These are phyloP conservation scores for Verticillium nonalfalfae DNA, from an alignment of 2,329 filamentous ascomycete genomes.

Conservation along the genomic window DNA sequence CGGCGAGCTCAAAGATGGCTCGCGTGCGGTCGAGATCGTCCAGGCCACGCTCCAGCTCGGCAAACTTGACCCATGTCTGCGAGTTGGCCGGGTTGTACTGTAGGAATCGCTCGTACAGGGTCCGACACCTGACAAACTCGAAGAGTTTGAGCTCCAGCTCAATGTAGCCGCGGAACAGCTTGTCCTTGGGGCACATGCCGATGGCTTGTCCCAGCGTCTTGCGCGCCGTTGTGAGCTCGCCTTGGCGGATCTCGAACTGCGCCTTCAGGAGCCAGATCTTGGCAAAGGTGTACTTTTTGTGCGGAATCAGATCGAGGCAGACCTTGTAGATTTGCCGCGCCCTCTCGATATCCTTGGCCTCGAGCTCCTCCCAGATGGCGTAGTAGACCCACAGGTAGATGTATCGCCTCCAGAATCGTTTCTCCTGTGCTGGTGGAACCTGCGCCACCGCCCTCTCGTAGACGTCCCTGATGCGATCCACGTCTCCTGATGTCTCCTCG, in stretches of 20 bases:
- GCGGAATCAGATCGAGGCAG: slow-evolving; percentile 80
- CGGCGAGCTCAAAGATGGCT: slow-evolving; percentile 87
- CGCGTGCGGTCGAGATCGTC: slow-evolving; percentile 84
- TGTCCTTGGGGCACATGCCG: slow-evolving; percentile 94
- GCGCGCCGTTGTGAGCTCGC: slow-evolving; percentile 70
- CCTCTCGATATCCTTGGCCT: slow-evolving; percentile 69
- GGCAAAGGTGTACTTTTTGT: slow-evolving; percentile 95
- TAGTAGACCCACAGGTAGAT: slow-evolving; percentile 99
- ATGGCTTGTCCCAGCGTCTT: slow-evolving; percentile 88
- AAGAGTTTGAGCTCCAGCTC: slow-evolving; percentile 89
- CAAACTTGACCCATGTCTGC: slow-evolving; percentile 94
- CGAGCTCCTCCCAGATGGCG: slow-evolving; percentile 88
- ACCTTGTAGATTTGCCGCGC: slow-evolving; percentile 88
- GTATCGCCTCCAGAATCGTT: slow-evolving; percentile 94
- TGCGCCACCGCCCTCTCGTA: slow-evolving; percentile 96
- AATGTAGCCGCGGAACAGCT: slow-evolving; percentile 88
- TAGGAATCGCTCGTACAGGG: slow-evolving; percentile 88
- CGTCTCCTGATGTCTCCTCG: slow-evolving; percentile 79
- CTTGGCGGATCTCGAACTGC: slow-evolving; percentile 86
- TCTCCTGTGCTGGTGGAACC: slow-evolving; percentile 90
- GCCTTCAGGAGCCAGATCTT: slow-evolving; percentile 95
- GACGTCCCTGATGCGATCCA: slow-evolving; percentile 79
- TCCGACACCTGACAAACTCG: slow-evolving; percentile 87
- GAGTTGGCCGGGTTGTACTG: slow-evolving; percentile 87
- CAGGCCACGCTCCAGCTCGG: slow-evolving; percentile 83